Evolutionary conservation across 1,139 yeast species (phyloP).

Genomic region (Martiniozyma asiatica): DNA sequence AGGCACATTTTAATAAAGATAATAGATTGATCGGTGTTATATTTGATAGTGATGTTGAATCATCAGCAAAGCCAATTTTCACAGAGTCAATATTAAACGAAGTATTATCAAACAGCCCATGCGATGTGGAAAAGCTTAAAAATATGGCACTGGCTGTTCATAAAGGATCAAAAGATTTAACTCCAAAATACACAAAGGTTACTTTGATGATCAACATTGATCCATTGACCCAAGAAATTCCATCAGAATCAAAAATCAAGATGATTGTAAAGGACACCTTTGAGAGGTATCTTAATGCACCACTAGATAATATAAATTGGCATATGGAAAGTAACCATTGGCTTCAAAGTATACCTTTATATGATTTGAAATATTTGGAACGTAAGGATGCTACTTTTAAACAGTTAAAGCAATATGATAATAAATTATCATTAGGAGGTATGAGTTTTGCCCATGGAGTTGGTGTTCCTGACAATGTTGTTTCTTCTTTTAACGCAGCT

Average conservation of each 20-base stretch:
- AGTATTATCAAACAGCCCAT: background rate
- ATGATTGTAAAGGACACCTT: slow-evolving; percentile 37
- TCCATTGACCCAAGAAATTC: slow-evolving; percentile 7
- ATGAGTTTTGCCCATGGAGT: slow-evolving; percentile 74
- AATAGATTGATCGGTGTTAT: slow-evolving; percentile 72
- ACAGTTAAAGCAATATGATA: slow-evolving; percentile 26
- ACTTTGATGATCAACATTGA: slow-evolving; percentile 73
- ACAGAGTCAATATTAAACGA: no score
- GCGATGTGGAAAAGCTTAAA: background rate
- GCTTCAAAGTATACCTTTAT: slow-evolving; percentile 52
- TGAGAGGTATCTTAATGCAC: background rate
- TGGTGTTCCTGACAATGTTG: slow-evolving; percentile 83
- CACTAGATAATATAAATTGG: slow-evolving; percentile 16
- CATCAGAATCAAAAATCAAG: slow-evolving; percentile 29
- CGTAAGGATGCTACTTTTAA: slow-evolving; percentile 29
- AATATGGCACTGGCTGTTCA: slow-evolving; percentile 2
- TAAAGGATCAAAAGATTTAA: background rate
- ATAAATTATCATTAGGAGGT: slow-evolving; percentile 57
- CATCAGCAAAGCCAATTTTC: slow-evolving; percentile 3
- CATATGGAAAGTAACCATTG: slow-evolving; percentile 24
- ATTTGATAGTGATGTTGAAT: slow-evolving; percentile 74
- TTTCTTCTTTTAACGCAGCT: slow-evolving; percentile 52
- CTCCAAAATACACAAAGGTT: slow-evolving; percentile 38
- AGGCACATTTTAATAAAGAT: slow-evolving; percentile 31
- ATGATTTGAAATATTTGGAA: slow-evolving; percentile 43